Evolutionary conservation across 345 rosid species (phyloP), one percentile per base, ranked within the genome.

Genomic region (Eucalyptus grandis): DNA sequence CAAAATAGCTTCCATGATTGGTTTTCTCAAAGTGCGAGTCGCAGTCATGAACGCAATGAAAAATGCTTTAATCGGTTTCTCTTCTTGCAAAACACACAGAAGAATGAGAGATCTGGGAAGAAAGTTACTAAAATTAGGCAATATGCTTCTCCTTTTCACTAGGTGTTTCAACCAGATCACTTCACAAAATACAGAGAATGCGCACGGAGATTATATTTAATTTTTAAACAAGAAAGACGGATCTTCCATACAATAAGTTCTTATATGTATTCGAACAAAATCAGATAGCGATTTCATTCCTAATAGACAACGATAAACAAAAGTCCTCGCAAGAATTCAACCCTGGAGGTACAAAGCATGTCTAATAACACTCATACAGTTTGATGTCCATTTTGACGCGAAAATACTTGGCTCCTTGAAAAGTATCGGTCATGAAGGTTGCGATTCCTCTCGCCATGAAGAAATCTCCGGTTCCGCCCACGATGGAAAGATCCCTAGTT

Each of bases 401-500:
- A 86, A 96, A 94, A 89, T 96, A 96, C 67, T 92, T 91, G 40
- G 77, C 88, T 40, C 97, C 95, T 88, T 96, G 92, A 21, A 91
- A 53, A 15, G 91, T 43, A 49, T 93, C 95, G 7, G 95, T 94
- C 86, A 83, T 86, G 69, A 95, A 90, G 4, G 95, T 94, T 30
- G 93, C 95, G 19, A 95, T 91, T 53, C 99, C 97, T 91, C 95
- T 90, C 4, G 95, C 90, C 98, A 96, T 96, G 94, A 96, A 93
- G 89, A 96, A 96, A 49, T 96, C 95, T 31, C 96, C 96, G 0
- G 97, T 96, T 17, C 96, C 95, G 16, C 96, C 96, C 1, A 95
- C 93, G 6, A 95, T 93, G 3, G 95, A 95, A 19, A 96, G 90
- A 87, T 96, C 98, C 87, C 97, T 95, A 7, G 96, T 94, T 89